phyloP scores from a whole-genome alignment of 2,329 filamentous ascomycete species.

The Cladobotryum mycophilum region DNA sequence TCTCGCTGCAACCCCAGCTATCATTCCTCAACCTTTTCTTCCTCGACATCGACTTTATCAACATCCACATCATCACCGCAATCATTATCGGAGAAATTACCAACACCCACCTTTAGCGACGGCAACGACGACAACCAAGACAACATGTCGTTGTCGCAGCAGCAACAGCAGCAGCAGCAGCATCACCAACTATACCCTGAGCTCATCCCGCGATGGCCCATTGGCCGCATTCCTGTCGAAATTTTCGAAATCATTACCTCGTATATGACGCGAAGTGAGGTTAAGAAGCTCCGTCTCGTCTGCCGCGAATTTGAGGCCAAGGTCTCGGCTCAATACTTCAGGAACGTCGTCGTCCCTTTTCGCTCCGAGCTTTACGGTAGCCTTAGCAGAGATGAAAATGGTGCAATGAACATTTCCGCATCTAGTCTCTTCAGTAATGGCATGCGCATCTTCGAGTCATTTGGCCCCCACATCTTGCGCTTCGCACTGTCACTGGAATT shows the following conservation, averaged over 20 bases:
- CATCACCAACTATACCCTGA: not conserved
- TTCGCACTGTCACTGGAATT: slow-evolving; percentile 66
- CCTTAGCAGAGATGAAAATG: slow-evolving; percentile 18
- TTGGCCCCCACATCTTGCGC: slow-evolving; percentile 52
- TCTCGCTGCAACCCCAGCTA: too few relatives aligned
- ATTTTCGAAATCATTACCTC: slow-evolving; percentile 52
- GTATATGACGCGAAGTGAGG: slow-evolving; percentile 50
- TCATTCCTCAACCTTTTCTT: too few relatives aligned
- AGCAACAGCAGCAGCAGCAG: too few relatives aligned
- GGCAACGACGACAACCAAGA: too few relatives aligned
- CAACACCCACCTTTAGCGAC: too few relatives aligned
- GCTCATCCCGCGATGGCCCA: slow-evolving; percentile 24
- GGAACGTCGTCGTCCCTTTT: slow-evolving; percentile 60
- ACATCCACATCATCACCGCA: too few relatives aligned
- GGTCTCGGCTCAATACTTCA: slow-evolving; percentile 53
- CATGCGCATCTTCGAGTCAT: slow-evolving; percentile 55
- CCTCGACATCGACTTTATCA: too few relatives aligned
- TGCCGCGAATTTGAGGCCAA: slow-evolving; percentile 51
- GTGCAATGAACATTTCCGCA: slow-evolving; percentile 18
- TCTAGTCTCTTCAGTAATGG: slow-evolving; percentile 38
- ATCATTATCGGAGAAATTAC: too few relatives aligned
- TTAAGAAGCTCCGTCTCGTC: slow-evolving; percentile 56
- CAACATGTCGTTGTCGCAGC: too few relatives aligned
- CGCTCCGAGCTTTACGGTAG: slow-evolving; percentile 54
- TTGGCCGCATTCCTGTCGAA: slow-evolving; percentile 48